phyloP scores from a whole-genome alignment of 306 rosid species.

The Neltuma alba region DNA sequence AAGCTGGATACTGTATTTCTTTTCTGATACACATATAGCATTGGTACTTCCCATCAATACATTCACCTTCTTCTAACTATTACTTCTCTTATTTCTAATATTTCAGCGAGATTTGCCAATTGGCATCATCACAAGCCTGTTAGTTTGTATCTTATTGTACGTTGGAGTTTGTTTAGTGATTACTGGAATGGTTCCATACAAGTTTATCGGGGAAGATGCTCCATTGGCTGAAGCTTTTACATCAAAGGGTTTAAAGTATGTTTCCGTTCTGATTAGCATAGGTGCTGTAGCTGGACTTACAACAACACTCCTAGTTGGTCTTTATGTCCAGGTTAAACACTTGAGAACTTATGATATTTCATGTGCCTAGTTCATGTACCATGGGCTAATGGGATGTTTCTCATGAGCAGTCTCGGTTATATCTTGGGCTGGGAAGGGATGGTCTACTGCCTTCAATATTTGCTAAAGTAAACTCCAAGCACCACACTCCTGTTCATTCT shows the following conservation, averaged over 20 bases:
- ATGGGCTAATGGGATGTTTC: slow-evolving; percentile 37
- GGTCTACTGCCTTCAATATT: slow-evolving; percentile 87
- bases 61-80: slow-evolving; percentile 9
- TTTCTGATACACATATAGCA: slow-evolving; percentile 1
- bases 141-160: slow-evolving; percentile 75
- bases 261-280: slow-evolving; percentile 78
- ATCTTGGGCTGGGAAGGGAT: slow-evolving; percentile 98
- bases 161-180: slow-evolving; percentile 92
- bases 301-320: slow-evolving; percentile 94
- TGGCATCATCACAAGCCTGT: slow-evolving; percentile 94
- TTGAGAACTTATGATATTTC: slow-evolving; percentile 36
- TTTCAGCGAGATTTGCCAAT: slow-evolving; percentile 95
- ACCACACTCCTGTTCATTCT: slow-evolving; percentile 87
- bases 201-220: slow-evolving; percentile 87
- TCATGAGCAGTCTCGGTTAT: slow-evolving; percentile 85
- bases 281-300: slow-evolving; percentile 99
- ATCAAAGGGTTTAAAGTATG: slow-evolving; percentile 86
- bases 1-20: slow-evolving; percentile 26
- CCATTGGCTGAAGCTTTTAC: slow-evolving; percentile 93
- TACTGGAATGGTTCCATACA: slow-evolving; percentile 97
- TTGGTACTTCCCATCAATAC: slow-evolving; percentile 4
- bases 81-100: slow-evolving; percentile 20
- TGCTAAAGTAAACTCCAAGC: slow-evolving; percentile 69
- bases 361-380: slow-evolving; percentile 33
- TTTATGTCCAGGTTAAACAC: slow-evolving; percentile 87